These are phyloP conservation scores for Kwoniella mangroviensis DNA, from an alignment of 768 basidiomycete species.

Conservation along the genomic window DNA sequence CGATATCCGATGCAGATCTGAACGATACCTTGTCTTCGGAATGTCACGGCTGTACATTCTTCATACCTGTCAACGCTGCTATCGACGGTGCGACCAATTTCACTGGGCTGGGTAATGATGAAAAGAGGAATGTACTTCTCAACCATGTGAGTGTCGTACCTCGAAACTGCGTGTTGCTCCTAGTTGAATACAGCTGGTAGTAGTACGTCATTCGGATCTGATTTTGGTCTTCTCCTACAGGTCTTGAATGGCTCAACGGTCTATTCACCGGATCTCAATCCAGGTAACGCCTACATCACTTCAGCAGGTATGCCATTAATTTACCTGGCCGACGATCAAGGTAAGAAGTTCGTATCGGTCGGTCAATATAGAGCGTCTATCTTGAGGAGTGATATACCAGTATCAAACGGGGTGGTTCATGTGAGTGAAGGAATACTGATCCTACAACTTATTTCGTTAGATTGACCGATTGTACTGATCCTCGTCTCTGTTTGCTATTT, in stretches of 20 bases:
- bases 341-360: slow-evolving; percentile 14
- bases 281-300: slow-evolving; percentile 26
- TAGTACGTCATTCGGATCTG: too few relatives aligned
- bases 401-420: slow-evolving; percentile 42
- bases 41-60: slow-evolving; percentile 42
- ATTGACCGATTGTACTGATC: background rate
- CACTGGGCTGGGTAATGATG: background rate
- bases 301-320: slow-evolving; percentile 34
- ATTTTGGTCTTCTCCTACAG: slow-evolving; percentile 8
- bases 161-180: background rate
- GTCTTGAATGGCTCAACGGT: slow-evolving; percentile 36
- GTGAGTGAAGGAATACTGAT: slow-evolving; percentile 13
- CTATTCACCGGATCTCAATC: slow-evolving; percentile 32
- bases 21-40: slow-evolving; percentile 17
- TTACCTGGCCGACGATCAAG: slow-evolving; percentile 15
- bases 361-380: slow-evolving; percentile 32
- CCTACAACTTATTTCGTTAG: background rate
- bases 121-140: slow-evolving; percentile 23
- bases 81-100: slow-evolving; percentile 16
- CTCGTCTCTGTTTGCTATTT: background rate
- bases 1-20: slow-evolving; percentile 15
- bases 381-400: slow-evolving; percentile 32
- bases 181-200: too few relatives aligned
- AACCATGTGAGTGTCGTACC: slow-evolving; percentile 32
- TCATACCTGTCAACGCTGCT: slow-evolving; percentile 37